Conservation (phyloP, 2,329 filamentous ascomycete genomes). For the Microsporum canis region DNA sequence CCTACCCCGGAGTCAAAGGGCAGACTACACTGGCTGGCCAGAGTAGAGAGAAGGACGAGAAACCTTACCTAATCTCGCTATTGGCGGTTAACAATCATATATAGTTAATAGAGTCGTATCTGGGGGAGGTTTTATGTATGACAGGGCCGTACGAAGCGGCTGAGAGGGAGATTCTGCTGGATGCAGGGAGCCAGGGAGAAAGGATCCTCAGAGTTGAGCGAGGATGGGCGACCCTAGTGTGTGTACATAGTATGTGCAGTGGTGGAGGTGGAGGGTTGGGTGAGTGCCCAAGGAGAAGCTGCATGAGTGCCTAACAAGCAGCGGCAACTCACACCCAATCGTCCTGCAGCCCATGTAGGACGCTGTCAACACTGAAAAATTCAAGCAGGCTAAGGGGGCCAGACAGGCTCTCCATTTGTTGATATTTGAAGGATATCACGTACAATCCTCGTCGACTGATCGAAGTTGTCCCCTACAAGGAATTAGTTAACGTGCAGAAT, state of each 20-base stretch:
- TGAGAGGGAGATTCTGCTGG: neutral
- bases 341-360: neutral
- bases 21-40: neutral
- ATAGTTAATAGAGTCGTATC: neutral
- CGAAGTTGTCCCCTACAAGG: neutral
- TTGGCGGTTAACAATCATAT: neutral
- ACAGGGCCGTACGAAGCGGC: conserved; percentile 1
- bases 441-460: neutral
- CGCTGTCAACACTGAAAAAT: neutral
- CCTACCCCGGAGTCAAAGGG: neutral
- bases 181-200: neutral
- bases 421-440: neutral
- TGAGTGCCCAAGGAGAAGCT: conserved; percentile 5
- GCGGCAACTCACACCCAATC: conserved; percentile 1
- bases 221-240: neutral
- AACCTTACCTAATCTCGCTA: neutral
- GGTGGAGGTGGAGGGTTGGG: conserved; percentile 2
- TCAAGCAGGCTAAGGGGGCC: neutral
- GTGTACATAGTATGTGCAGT: neutral
- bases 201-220: neutral
- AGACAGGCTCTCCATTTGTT: neutral
- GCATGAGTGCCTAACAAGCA: conserved; percentile 15
- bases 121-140: neutral
- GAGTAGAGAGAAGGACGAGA: neutral
- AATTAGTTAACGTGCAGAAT: no score